Evolutionary conservation across 768 basidiomycete genomes (phyloP).

Genomic region (Dioszegia hungarica): DNA sequence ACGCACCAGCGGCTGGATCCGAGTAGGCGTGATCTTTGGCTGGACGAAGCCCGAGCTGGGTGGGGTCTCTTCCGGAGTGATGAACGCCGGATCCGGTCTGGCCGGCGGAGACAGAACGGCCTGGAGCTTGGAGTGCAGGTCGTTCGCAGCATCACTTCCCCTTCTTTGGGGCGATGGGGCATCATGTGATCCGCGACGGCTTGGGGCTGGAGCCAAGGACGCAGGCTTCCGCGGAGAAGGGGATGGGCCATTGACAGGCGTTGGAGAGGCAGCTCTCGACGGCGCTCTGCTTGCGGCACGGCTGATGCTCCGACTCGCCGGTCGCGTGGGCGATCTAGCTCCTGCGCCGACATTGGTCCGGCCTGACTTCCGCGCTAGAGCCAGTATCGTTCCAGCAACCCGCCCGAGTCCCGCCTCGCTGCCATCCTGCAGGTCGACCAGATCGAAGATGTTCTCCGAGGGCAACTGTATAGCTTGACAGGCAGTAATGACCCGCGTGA

Average conservation of each 20-base stretch:
- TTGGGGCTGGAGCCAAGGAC: not conserved
- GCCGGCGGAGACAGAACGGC: not conserved
- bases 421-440: conserved; percentile 61
- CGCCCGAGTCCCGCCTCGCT: conserved; percentile 62
- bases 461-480: conserved; percentile 59
- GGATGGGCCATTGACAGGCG: not conserved
- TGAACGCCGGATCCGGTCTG: not conserved
- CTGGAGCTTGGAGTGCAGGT: conserved; percentile 16
- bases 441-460: conserved; percentile 63
- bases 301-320: not conserved
- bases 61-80: conserved; percentile 10
- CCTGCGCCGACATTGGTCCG: conserved; percentile 49
- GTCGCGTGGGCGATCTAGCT: not conserved
- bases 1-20: not conserved
- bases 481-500: conserved; percentile 65
- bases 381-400: conserved; percentile 69
- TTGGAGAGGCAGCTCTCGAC: conserved; percentile 15
- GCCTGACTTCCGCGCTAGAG: conserved; percentile 63
- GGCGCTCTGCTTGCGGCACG: too few species aligned
- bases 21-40: not conserved
- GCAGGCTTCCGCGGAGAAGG: not conserved
- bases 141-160: conserved; percentile 8
- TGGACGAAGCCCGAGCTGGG: conserved; percentile 9
- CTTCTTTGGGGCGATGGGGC: not conserved
- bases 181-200: conserved; percentile 7